phyloP scores from a whole-genome alignment of 148 eudicot species.

The Dianthus caryophyllus region DNA sequence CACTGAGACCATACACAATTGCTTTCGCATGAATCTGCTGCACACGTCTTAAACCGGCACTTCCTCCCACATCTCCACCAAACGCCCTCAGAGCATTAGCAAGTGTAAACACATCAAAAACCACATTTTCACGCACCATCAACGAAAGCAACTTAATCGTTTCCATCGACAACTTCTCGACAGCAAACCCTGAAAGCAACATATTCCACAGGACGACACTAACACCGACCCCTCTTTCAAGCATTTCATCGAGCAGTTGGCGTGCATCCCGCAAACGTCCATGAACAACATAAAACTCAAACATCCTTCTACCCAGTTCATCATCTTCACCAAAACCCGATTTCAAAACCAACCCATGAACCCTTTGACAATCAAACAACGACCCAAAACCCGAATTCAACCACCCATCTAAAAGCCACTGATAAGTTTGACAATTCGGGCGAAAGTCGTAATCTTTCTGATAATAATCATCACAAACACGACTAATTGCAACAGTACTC shows the following conservation, averaged over 20 bases:
- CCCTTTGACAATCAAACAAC: conserved; percentile 40
- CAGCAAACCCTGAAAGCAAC: conserved; percentile 32
- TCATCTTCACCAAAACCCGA: conserved; percentile 45
- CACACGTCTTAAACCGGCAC: conserved; percentile 23
- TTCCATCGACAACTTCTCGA: conserved; percentile 27
- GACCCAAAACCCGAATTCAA: conserved; percentile 44
- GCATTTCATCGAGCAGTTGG: conserved; percentile 49
- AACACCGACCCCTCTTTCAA: conserved; percentile 26
- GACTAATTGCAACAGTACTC: conserved; percentile 13
- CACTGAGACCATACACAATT: conserved; percentile 46
- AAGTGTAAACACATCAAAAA: conserved; percentile 52
- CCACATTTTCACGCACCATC: conserved; percentile 43
- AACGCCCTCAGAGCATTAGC: conserved; percentile 46
- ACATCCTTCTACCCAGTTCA: conserved; percentile 36
- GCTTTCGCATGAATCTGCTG: conserved; percentile 61
- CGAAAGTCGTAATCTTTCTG: conserved; percentile 14
- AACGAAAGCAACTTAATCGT: conserved; percentile 39
- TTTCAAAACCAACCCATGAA: conserved; percentile 55
- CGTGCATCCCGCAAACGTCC: conserved; percentile 44
- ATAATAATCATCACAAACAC: conserved; percentile 12
- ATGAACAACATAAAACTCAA: conserved; percentile 37
- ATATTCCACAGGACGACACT: conserved; percentile 42
- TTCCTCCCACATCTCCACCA: conserved; percentile 31
- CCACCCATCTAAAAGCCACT: conserved; percentile 53
- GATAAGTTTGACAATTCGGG: conserved; percentile 55